Evolutionary conservation across 164 flowering plant genomes (phyloP).

Genomic region (grape (Vitis vinifera)): DNA sequence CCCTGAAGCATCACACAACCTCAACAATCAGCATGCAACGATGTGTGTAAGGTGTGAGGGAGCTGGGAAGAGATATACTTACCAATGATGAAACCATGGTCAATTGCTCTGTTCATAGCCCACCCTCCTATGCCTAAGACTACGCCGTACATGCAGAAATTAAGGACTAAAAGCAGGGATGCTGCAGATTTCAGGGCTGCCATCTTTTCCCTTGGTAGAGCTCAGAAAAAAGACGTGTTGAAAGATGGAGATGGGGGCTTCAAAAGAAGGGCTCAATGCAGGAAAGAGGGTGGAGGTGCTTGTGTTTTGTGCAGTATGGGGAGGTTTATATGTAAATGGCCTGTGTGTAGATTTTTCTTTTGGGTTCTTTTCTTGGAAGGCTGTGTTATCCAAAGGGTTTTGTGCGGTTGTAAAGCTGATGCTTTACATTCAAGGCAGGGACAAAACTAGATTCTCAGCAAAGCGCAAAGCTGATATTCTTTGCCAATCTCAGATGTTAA

Average conservation of each 20-base stretch:
- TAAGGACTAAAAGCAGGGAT: slow-evolving; percentile 57
- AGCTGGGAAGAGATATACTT: slow-evolving; percentile 1
- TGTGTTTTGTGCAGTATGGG: slow-evolving; percentile 3
- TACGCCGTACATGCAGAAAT: slow-evolving; percentile 83
- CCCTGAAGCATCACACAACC: slow-evolving; percentile 36
- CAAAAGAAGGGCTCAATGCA: not conserved
- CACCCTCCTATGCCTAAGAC: slow-evolving; percentile 81
- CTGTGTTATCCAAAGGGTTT: slow-evolving; percentile 29
- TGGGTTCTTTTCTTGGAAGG: slow-evolving; percentile 68
- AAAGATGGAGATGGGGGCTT: too few relatives aligned
- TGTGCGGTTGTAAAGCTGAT: slow-evolving; percentile 45
- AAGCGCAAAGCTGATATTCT: slow-evolving; percentile 15
- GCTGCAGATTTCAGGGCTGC: slow-evolving; percentile 58
- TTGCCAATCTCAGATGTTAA: slow-evolving; percentile 9
- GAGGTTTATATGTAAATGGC: slow-evolving; percentile 6
- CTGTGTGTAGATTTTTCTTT: not conserved
- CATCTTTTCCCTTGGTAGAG: slow-evolving; percentile 23
- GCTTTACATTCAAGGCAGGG: slow-evolving; percentile 46
- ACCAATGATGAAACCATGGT: slow-evolving; percentile 90
- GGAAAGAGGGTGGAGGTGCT: not conserved
- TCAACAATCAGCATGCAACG: not conserved
- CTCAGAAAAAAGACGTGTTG: slow-evolving; percentile 1
- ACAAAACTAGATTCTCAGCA: slow-evolving; percentile 19
- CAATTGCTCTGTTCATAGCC: slow-evolving; percentile 77
- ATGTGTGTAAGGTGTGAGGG: not conserved